Conservation (phyloP, 805 yeast species). For the Maudiozyma turicensis region DNA sequence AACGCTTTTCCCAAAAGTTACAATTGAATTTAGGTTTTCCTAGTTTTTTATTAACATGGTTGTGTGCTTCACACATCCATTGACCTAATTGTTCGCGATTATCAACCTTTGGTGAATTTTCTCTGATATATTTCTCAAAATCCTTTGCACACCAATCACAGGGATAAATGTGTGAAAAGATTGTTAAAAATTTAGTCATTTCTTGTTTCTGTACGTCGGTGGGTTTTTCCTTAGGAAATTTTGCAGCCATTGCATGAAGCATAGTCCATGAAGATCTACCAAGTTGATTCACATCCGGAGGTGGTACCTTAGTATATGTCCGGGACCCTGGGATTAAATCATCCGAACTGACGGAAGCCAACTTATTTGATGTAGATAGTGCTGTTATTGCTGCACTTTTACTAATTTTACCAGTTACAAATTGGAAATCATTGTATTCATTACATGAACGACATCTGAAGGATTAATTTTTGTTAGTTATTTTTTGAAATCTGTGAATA, state of each 20-base stretch:
- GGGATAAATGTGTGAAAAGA: slow-evolving; percentile 79
- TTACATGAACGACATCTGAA: slow-evolving; percentile 84
- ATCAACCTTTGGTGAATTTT: slow-evolving; percentile 44
- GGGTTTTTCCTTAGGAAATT: slow-evolving; percentile 63
- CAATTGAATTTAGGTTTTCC: slow-evolving; percentile 87
- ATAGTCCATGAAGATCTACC: slow-evolving; percentile 92
- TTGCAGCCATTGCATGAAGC: slow-evolving; percentile 82
- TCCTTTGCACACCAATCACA: slow-evolving; percentile 92
- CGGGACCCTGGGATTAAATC: slow-evolving; percentile 18
- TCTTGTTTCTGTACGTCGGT: slow-evolving; percentile 52
- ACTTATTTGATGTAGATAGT: background rate
- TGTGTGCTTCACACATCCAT: slow-evolving; percentile 95
- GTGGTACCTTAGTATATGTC: slow-evolving; percentile 45
- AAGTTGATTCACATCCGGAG: slow-evolving; percentile 74
- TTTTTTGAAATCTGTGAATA: background rate
- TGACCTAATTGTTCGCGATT: slow-evolving; percentile 71
- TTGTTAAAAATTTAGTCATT: slow-evolving; percentile 54
- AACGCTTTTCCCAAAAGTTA: slow-evolving; percentile 80
- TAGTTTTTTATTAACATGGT: slow-evolving; percentile 76
- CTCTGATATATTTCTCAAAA: slow-evolving; percentile 52
- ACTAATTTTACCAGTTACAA: slow-evolving; percentile 35
- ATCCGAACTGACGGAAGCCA: slow-evolving; percentile 1
- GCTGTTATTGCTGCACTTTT: slow-evolving; percentile 1
- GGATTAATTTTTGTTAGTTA: background rate
- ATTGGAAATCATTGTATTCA: slow-evolving; percentile 66